Base-by-base conservation (phyloP, 345 rosid species). In the Populus nigra region DNA sequence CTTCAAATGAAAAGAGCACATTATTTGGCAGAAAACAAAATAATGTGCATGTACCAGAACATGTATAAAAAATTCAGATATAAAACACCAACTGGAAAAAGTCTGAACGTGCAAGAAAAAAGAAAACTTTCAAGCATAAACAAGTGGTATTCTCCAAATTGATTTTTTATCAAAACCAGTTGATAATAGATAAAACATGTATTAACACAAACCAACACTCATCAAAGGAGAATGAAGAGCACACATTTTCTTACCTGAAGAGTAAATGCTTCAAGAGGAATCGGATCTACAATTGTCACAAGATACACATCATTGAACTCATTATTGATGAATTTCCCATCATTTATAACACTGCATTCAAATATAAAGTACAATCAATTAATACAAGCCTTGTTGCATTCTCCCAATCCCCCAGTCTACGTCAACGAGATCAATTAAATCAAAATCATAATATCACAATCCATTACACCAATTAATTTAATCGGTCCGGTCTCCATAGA, bases 301-400 rank as follows among this genome's bases (percentile, higher is more conserved):
- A 95, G 89, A 79, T 93, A 95, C 67, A 95, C 98, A 82, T 95
- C 99, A 71, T 84, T 88, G 76, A 80, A 91, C 84, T 95, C 99
- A 77, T 95, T 95, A 74, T 95, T 95, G 86, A 93, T 89, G 87
- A 79, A 95, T 11, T 84, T 92, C 0, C 98, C 99, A 86, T 84
- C 88, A 88, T 95, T 91, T 83, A 65, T 87, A 77, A 84, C 89
- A 80, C 99, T 95, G 90, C 87, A 82, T 18, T 71, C 33, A 70
- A 38, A 82, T 66, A 62, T 35, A 75, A 76, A 73, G 20, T 41
- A 68, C 78, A 20, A 33, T n/a, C 33, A 36, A 71, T 68, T 33
- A 63, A 71, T 36, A 5, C 41, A 20, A 36, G 55, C 35, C 18
- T 29, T 62, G 27, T 62, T 43, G 17, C 16, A 41, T 23, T 20